Base-by-base conservation (phyloP, 164 flowering plant genomes). In the Warburgia ugandensis region DNA sequence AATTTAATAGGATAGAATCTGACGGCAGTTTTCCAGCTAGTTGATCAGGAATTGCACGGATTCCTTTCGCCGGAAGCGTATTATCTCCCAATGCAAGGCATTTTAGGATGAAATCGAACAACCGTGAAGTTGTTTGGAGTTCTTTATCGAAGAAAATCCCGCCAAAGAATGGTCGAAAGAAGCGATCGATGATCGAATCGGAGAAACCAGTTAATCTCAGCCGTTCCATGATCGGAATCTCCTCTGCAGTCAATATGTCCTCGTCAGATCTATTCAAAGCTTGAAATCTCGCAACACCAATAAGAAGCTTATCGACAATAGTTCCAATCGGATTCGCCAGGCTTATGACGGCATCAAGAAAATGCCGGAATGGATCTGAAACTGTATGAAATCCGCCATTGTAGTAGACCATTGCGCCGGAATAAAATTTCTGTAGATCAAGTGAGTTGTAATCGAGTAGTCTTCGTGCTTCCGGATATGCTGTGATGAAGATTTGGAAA, bases 401-500 rank as follows among this genome's bases (percentile, higher is more conserved):
- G 69, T 55, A 75, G 73, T 65, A 91, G 22, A 91, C 76, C 7
- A 41, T 56, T 3, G 96, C 95, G 11, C 98, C 96, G 9, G 98
- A 78, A 74, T 85, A 91, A 71, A 91, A 91, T 40, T 69, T 74
- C 35, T 57, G 77, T 44, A 84, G 84, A n/a, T 73, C 37, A 12
- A 75, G 57, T 2, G 77, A 52, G 19, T 66, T 44, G 53, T 80
- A 80, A 39, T 83, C 79, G 5, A 83, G 68, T 22, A 74, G 63
- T 48, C 56, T 71, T 20, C 56, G 71, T 2, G 90, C 94, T 65
- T 84, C 95, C 0, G 98, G 96, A 48, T 91, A 91, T 10, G 81
- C 95, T 0, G 96, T 91, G 71, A 87, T 87, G 80, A 91, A 83
- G 71, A 91, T 91, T 43, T 91, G 96, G 67, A 91, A 91, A 13